These are phyloP conservation scores for Persicaria maculosa DNA, from an alignment of 148 eudicot species.

Conservation along the genomic window DNA sequence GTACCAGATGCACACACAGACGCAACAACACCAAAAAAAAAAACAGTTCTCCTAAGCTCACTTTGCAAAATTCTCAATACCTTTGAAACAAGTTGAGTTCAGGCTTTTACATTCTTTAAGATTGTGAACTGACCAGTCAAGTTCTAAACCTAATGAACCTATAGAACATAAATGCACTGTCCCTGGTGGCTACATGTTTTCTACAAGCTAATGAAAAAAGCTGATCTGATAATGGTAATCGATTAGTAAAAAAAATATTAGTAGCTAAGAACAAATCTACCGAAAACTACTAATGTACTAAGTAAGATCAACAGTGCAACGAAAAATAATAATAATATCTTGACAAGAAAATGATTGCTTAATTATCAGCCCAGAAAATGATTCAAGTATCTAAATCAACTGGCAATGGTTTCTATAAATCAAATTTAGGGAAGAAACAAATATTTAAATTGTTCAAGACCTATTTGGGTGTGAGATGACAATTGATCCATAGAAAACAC, in stretches of 20 bases:
- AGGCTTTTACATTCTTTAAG: not conserved
- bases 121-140: not conserved
- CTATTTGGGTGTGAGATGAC: too few species aligned
- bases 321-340: not conserved
- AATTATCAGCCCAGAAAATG: not conserved
- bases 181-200: not conserved
- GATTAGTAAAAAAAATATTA: not conserved
- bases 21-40: too few species aligned
- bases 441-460: too few species aligned
- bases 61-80: not conserved
- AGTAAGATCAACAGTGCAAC: not conserved
- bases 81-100: not conserved
- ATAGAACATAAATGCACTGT: not conserved
- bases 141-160: not conserved
- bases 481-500: too few species aligned
- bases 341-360: not conserved
- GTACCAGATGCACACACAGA: not conserved
- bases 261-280: not conserved
- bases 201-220: not conserved
- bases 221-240: not conserved
- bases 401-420: not conserved
- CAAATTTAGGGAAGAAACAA: too few species aligned
- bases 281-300: not conserved
- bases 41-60: not conserved
- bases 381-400: not conserved